These are phyloP conservation scores for Hypoxylon sp. DNA, from an alignment of 2,329 filamentous ascomycete species.

Conservation along the genomic window DNA sequence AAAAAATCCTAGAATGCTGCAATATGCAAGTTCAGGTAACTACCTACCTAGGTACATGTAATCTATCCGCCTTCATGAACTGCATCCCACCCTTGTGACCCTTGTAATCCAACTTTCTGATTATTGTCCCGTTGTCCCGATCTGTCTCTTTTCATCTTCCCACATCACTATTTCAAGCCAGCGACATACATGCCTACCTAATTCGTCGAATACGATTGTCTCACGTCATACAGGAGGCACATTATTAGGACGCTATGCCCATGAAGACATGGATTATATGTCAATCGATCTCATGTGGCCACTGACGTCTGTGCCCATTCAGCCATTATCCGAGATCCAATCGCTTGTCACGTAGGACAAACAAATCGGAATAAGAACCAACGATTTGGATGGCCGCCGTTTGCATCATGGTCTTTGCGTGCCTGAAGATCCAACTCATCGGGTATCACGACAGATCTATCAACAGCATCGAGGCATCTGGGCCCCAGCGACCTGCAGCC, in stretches of 20 bases:
- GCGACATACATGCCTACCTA: constrained; percentile 31
- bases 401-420: constrained; percentile 45
- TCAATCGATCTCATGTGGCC: constrained; percentile 25
- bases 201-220: constrained; percentile 19
- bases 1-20: constrained; percentile 4
- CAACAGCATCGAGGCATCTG: constrained; percentile 47
- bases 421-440: constrained; percentile 47
- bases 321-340: constrained; percentile 38
- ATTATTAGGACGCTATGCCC: constrained; percentile 8
- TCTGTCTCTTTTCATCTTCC: constrained; percentile 7
- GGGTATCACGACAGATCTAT: constrained; percentile 48
- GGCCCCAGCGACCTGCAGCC: constrained; percentile 33
- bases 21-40: not conserved
- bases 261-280: constrained; percentile 21
- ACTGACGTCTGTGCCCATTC: constrained; percentile 38
- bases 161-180: constrained; percentile 14
- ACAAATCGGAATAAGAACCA: constrained; percentile 43
- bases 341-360: constrained; percentile 44
- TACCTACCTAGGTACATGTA: not conserved
- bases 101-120: not conserved
- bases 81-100: not conserved
- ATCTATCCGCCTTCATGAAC: not conserved
- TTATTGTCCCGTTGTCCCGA: constrained; percentile 15
- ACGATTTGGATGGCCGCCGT: constrained; percentile 48
- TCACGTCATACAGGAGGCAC: constrained; percentile 27